Base-by-base conservation (phyloP, 1,284 basidiomycete species). In the Sphagnurus paluster region DNA sequence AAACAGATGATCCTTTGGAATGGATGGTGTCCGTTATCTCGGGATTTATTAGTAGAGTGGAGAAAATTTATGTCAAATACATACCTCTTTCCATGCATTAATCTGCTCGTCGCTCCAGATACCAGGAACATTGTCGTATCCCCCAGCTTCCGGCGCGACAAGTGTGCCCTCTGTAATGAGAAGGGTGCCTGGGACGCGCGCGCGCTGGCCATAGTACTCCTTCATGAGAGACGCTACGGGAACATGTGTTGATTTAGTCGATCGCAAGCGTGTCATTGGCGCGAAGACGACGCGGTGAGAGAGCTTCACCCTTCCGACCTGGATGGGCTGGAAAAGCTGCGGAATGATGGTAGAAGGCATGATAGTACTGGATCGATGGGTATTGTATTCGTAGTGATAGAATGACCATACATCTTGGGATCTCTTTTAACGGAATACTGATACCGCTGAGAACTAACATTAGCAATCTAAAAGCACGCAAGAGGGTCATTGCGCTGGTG, bases 141-240 rank as follows among this genome's bases (percentile, higher is more conserved):
- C 74, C 8, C 68, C 70, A 0, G 70, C 71, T 36, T 67, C 59
- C 4, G 62, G 42, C 5, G 64, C 57, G 42, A 80, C 71, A 50
- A 70, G 61, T 0, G 74, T 75, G 0, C 59, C 76, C 56, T 80
- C 79, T 1, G 72, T 64, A 46, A 81, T 73, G 28, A 80, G 58
- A 3, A 81, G 58, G 0, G 75, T 73, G 0, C 77, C 79, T 0
- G 71, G 68, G 1, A 56, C 56, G 26, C 58, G 62, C 1, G 66
- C 71, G 6, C 77, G 66, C 53, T 80, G 78, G 0, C 56, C 46
- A 58, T 80, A 81, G 58, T 80, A 78, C 23, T 70, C 67, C 17
- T 65, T 62, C 8, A 60, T 63, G 13, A 70, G 48, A 21, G 68
- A 60, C 48, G 65, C 25, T 13, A 37, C 71, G 61, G 62, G 62